Percentiles rank a stretch among this genome's conserved stretches.
phyloP scores from a whole-genome alignment of 345 rosid species.

The Garcia nutans region DNA sequence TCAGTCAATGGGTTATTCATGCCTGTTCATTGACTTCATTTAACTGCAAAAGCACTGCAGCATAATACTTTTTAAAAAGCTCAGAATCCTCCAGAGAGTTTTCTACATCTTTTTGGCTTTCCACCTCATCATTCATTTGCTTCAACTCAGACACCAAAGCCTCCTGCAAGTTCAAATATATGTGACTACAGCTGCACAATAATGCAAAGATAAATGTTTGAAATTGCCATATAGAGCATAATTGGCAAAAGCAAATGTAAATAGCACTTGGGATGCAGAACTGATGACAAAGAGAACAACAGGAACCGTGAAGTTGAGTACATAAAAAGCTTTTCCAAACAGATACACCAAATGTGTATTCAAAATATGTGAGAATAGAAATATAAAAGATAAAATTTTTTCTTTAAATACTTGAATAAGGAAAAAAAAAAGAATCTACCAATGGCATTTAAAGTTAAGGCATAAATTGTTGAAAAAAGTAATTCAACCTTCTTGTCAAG shows the following conservation, averaged over 20 bases:
- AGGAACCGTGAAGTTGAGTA: background rate
- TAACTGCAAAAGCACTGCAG: constrained; percentile 66
- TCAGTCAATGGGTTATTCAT: constrained; percentile 14
- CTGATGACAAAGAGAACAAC: background rate
- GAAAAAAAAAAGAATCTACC: background rate
- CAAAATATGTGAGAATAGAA: background rate
- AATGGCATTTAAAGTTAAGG: constrained; percentile 9
- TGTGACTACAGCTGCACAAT: background rate
- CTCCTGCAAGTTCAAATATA: constrained; percentile 47
- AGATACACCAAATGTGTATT: background rate
- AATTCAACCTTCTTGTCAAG: constrained; percentile 35
- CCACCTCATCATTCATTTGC: constrained; percentile 65
- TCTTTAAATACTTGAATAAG: background rate
- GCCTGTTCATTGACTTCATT: constrained; percentile 78
- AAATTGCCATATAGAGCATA: background rate
- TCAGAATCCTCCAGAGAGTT: constrained; percentile 59
- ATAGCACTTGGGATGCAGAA: background rate
- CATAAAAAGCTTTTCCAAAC: background rate
- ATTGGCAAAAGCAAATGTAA: background rate
- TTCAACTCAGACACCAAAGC: constrained; percentile 66
- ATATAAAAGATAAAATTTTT: background rate
- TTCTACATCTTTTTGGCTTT: constrained; percentile 56
- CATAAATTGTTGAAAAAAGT: constrained; percentile 11
- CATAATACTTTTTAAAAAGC: constrained; percentile 72
- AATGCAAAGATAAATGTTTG: background rate